phyloP scores from a whole-genome alignment of 768 basidiomycete species.

The Leccinum barrowsii region DNA sequence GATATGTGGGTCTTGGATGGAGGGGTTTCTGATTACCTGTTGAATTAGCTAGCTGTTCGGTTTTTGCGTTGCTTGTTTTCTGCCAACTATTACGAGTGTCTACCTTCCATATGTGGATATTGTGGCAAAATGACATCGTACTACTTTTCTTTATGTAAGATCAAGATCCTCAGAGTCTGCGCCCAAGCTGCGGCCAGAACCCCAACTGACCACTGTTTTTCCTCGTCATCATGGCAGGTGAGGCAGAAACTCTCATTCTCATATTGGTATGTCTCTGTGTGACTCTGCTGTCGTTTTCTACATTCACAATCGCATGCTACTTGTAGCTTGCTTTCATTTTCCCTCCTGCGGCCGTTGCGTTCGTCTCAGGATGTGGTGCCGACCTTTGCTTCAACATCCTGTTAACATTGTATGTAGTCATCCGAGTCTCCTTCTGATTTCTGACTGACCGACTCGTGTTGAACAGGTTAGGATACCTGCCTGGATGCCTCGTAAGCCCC shows the following conservation, averaged over 20 bases:
- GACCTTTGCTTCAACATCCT: constrained; percentile 80
- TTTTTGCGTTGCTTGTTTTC: background rate
- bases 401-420: constrained; percentile 63
- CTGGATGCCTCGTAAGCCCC: constrained; percentile 48
- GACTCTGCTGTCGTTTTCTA: background rate
- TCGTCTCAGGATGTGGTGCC: constrained; percentile 76
- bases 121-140: constrained; percentile 22
- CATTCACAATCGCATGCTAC: background rate
- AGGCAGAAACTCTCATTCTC: constrained; percentile 6
- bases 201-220: background rate
- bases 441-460: background rate
- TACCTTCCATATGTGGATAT: constrained; percentile 19
- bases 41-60: constrained; percentile 8
- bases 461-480: constrained; percentile 67
- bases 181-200: background rate
- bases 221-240: constrained; percentile 14
- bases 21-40: constrained; percentile 6
- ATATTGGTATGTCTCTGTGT: constrained; percentile 2
- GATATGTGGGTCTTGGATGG: background rate
- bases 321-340: constrained; percentile 68
- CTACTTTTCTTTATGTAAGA: background rate
- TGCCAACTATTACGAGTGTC: background rate
- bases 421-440: too few species aligned
- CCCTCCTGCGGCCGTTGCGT: constrained; percentile 72
- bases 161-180: background rate